Conservation (phyloP, 768 basidiomycete genomes). For the Mycena belliarum region DNA sequence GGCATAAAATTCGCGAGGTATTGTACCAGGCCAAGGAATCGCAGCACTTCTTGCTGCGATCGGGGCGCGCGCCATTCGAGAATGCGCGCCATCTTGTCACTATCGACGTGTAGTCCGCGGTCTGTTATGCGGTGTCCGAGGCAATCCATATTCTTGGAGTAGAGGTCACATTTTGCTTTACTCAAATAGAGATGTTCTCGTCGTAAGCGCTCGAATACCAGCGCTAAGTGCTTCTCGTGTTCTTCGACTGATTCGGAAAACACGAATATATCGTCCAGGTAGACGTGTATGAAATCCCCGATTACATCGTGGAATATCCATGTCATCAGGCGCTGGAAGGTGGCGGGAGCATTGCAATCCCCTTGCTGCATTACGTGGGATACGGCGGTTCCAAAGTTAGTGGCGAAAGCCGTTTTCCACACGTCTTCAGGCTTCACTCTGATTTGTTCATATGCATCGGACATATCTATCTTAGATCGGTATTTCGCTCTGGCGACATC, state of each 20-base stretch:
- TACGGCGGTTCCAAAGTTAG: slow-evolving; percentile 24
- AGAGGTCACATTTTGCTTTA: background rate
- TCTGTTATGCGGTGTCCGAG: background rate
- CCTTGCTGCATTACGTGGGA: slow-evolving; percentile 27
- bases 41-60: background rate
- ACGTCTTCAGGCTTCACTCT: slow-evolving; percentile 15
- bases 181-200: background rate
- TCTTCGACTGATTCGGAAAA: background rate
- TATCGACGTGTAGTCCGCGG: background rate
- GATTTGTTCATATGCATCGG: slow-evolving; percentile 30
- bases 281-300: slow-evolving; percentile 17
- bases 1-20: background rate
- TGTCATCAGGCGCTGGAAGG: slow-evolving; percentile 27
- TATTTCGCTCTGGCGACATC: background rate
- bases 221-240: background rate
- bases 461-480: background rate
- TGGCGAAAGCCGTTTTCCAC: slow-evolving; percentile 25
- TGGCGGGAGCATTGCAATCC: background rate
- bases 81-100: background rate
- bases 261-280: background rate
- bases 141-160: background rate
- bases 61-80: background rate
- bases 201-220: background rate
- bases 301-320: slow-evolving; percentile 29
- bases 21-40: background rate